Conservation (phyloP, 352 stramenopile genomes). For the Pelagophyceae sp. region DNA sequence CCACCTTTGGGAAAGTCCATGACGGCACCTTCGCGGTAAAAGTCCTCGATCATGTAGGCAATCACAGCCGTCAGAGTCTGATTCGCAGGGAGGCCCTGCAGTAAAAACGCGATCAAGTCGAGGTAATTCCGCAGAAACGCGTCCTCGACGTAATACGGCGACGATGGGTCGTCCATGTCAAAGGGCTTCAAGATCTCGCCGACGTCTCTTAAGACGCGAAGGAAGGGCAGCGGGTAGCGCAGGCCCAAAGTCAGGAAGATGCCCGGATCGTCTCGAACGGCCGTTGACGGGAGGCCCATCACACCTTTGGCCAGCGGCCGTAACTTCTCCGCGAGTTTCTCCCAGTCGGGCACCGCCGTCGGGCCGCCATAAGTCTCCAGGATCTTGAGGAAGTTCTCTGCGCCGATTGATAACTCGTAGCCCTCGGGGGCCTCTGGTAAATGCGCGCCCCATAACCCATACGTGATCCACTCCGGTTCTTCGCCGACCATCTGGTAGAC, state of each 20-base stretch:
- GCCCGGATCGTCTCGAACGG: constrained; percentile 36
- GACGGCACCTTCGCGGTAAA: constrained; percentile 48
- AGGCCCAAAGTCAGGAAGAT: constrained; percentile 32
- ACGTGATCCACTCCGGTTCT: constrained; percentile 64
- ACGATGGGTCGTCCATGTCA: constrained; percentile 45
- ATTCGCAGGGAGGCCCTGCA: constrained; percentile 54
- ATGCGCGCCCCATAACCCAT: constrained; percentile 57
- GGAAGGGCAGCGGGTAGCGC: constrained; percentile 37
- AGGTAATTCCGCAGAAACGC: constrained; percentile 66
- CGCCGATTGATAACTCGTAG: constrained; percentile 43
- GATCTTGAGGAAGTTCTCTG: constrained; percentile 47
- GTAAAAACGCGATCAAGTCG: constrained; percentile 61
- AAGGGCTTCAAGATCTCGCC: constrained; percentile 28
- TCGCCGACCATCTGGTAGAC: constrained; percentile 69
- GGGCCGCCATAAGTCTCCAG: constrained; percentile 43
- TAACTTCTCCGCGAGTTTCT: constrained; percentile 28
- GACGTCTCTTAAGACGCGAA: constrained; percentile 41
- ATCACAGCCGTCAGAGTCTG: constrained; percentile 63
- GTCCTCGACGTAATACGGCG: constrained; percentile 48
- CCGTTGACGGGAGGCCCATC: constrained; percentile 47
- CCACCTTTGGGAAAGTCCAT: constrained; percentile 61
- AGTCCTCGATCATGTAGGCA: constrained; percentile 56
- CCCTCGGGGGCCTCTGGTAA: constrained; percentile 43
- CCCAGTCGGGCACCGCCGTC: constrained; percentile 40
- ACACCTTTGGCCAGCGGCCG: constrained; percentile 35